A percentile compares a stretch with the other conserved stretches of the same genome.
These are phyloP conservation scores for Sanghuangporus sanghuang DNA, from an alignment of 1,284 basidiomycete genomes.

Conservation along the genomic window DNA sequence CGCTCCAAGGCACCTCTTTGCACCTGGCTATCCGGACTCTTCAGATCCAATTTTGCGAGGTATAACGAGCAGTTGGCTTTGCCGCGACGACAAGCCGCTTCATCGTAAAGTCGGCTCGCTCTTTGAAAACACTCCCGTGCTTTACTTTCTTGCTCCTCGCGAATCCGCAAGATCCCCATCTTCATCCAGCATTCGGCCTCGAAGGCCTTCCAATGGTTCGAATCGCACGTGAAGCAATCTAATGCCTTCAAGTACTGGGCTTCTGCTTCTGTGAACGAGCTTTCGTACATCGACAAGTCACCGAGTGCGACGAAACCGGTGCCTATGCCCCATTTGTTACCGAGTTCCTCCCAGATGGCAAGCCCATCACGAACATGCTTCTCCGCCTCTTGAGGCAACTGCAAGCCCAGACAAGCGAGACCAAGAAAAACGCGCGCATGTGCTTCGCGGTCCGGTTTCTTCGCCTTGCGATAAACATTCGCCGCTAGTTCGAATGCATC, in stretches of 20 bases:
- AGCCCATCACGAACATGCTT: not conserved
- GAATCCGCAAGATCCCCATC: not conserved
- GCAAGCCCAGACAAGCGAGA: not conserved
- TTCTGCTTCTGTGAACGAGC: not conserved
- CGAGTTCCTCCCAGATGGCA: not conserved
- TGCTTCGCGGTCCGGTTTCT: slow-evolving; percentile 3
- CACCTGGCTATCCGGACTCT: not conserved
- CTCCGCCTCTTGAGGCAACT: not conserved
- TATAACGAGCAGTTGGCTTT: not conserved
- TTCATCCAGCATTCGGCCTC: slow-evolving; percentile 4
- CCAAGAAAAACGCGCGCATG: not conserved
- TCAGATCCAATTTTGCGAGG: not conserved
- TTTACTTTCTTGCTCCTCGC: not conserved
- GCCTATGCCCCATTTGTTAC: slow-evolving; percentile 4
- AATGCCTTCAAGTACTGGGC: not conserved
- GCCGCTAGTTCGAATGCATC: not conserved
- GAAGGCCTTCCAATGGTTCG: not conserved
- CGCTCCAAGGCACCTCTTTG: not conserved
- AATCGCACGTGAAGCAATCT: not conserved
- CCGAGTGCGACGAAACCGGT: not conserved
- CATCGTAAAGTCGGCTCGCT: not conserved
- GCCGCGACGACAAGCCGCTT: not conserved
- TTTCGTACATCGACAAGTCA: not conserved
- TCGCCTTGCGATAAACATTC: not conserved
- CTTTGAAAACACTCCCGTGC: not conserved